phyloP scores from a whole-genome alignment of 345 rosid genomes.

The Carallia pectinifolia region DNA sequence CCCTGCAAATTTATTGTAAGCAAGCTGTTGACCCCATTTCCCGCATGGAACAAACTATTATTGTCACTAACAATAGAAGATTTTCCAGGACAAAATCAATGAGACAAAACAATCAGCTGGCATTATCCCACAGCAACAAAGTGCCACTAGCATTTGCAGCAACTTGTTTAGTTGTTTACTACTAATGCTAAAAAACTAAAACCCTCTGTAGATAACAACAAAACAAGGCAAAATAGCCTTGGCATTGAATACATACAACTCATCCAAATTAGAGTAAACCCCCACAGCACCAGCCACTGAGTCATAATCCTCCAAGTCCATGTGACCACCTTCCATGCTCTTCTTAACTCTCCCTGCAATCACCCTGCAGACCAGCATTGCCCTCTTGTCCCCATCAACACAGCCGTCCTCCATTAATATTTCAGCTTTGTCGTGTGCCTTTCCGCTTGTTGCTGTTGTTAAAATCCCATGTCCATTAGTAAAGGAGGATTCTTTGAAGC shows the following conservation, averaged over 20 bases:
- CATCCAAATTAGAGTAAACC: slow-evolving; percentile 61
- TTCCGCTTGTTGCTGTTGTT: slow-evolving; percentile 77
- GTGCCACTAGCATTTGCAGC: not conserved
- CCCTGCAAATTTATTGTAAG: slow-evolving; percentile 17
- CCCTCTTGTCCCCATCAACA: slow-evolving; percentile 39
- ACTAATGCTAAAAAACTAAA: slow-evolving; percentile 14
- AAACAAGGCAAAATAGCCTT: slow-evolving; percentile 78
- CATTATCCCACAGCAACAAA: not conserved
- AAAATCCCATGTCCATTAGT: slow-evolving; percentile 43
- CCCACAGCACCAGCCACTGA: slow-evolving; percentile 55
- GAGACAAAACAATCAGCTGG: not conserved
- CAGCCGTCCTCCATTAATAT: slow-evolving; percentile 9
- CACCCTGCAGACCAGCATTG: slow-evolving; percentile 80
- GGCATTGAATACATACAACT: slow-evolving; percentile 58
- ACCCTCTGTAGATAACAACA: slow-evolving; percentile 66
- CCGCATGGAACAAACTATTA: not conserved
- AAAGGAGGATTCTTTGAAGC: slow-evolving; percentile 39
- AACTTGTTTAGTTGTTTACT: not conserved
- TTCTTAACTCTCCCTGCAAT: slow-evolving; percentile 75
- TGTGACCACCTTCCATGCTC: slow-evolving; percentile 29
- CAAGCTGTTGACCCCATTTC: not conserved
- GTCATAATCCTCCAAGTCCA: slow-evolving; percentile 49
- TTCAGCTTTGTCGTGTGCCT: slow-evolving; percentile 58
- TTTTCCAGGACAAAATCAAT: not conserved
- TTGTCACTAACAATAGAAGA: not conserved